These are phyloP conservation scores for Talaromyces proteolyticus DNA, from an alignment of 495 filamentous ascomycete species.

Conservation along the genomic window DNA sequence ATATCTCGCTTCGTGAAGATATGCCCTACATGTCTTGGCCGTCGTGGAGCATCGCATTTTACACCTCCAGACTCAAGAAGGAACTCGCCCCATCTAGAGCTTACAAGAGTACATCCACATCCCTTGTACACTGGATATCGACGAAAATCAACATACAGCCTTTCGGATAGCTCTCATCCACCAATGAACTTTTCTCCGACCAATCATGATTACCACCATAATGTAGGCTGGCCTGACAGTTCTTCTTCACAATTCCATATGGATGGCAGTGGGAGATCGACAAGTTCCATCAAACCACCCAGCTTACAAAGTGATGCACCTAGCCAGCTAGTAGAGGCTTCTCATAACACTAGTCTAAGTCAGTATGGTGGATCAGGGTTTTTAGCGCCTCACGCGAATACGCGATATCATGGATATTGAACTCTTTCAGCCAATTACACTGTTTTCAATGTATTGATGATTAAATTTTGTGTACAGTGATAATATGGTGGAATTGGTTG, in stretches of 20 bases:
- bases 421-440: too few relatives aligned
- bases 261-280: background rate
- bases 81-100: constrained; percentile 33
- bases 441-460: background rate
- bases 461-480: too few relatives aligned
- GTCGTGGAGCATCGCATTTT: constrained; percentile 36
- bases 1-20: constrained; percentile 54
- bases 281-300: background rate
- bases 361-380: too few relatives aligned
- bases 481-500: too few relatives aligned
- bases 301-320: background rate
- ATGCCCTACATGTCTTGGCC: constrained; percentile 46
- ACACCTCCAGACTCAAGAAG: constrained; percentile 40
- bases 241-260: background rate
- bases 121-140: constrained; percentile 1
- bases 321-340: background rate
- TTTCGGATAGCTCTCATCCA: background rate
- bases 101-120: constrained; percentile 1
- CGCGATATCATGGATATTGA: background rate
- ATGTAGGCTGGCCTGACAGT: background rate
- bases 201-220: background rate
- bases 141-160: background rate
- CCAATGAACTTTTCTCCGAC: too few relatives aligned
- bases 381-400: background rate
- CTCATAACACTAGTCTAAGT: too few relatives aligned